Conservation (phyloP, 2,329 filamentous ascomycete species). For the Ophiocordyceps robertsii region DNA sequence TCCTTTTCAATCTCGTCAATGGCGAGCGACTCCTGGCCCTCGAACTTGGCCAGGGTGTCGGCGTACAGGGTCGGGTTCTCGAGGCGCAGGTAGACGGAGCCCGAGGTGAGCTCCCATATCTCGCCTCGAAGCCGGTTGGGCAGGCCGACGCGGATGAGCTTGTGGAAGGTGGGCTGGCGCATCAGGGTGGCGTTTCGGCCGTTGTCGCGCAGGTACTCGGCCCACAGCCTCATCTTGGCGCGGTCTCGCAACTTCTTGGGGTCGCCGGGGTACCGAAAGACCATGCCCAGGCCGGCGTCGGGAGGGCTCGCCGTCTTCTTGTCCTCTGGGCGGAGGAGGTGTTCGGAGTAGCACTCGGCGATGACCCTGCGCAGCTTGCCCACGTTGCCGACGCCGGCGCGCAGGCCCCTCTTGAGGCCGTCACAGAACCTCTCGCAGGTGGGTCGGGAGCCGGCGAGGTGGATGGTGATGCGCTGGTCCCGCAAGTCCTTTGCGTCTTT, state of each 20-base stretch:
- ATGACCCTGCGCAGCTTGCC: slow-evolving; percentile 72
- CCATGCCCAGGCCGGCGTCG: slow-evolving; percentile 85
- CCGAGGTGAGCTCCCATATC: slow-evolving; percentile 90
- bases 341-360: slow-evolving; percentile 82
- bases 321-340: slow-evolving; percentile 51
- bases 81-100: slow-evolving; percentile 76
- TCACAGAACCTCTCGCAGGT: slow-evolving; percentile 95
- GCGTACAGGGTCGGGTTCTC: slow-evolving; percentile 73
- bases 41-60: slow-evolving; percentile 73
- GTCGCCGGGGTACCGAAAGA: slow-evolving; percentile 92
- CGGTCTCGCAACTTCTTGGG: slow-evolving; percentile 84
- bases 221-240: slow-evolving; percentile 96
- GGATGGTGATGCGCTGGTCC: slow-evolving; percentile 81
- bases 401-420: slow-evolving; percentile 77
- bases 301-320: slow-evolving; percentile 47
- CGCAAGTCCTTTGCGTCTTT: slow-evolving; percentile 30
- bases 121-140: slow-evolving; percentile 89
- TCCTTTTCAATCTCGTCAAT: slow-evolving; percentile 99
- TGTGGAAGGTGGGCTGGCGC: slow-evolving; percentile 93
- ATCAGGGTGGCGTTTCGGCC: slow-evolving; percentile 85
- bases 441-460: slow-evolving; percentile 77
- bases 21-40: slow-evolving; percentile 78
- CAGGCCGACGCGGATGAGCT: slow-evolving; percentile 86
- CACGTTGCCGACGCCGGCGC: slow-evolving; percentile 78
- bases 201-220: slow-evolving; percentile 90